Evolutionary conservation across 2,329 filamentous ascomycete species (phyloP).

Genomic region (Hypoxylon sp.): DNA sequence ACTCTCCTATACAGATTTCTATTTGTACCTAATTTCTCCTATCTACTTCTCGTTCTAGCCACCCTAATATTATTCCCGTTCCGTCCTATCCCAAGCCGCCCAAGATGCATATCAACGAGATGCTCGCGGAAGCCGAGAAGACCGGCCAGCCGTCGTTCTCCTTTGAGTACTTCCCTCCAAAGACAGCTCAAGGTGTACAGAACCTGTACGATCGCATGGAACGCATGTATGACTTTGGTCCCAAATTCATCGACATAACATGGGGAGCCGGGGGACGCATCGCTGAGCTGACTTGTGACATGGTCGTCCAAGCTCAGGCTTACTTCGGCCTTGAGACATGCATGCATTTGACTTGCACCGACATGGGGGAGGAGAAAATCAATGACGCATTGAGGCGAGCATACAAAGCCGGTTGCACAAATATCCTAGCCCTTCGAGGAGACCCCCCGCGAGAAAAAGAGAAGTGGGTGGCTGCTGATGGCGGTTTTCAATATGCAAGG

Average conservation of each 20-base stretch:
- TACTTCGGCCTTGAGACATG: constrained; percentile 97
- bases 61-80: constrained; percentile 10
- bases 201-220: constrained; percentile 99
- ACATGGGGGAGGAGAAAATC: constrained; percentile 94
- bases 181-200: constrained; percentile 97
- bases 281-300: constrained; percentile 94
- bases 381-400: constrained; percentile 89
- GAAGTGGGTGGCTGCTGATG: constrained; percentile 90
- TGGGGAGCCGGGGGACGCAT: constrained; percentile 96
- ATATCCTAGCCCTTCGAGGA: constrained; percentile 93
- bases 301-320: constrained; percentile 95
- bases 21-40: constrained; percentile 21
- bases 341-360: constrained; percentile 99
- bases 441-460: constrained; percentile 95
- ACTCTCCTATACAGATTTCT: constrained; percentile 27
- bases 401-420: constrained; percentile 96
- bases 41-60: constrained; percentile 8
- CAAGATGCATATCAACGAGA: constrained; percentile 95
- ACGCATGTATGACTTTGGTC: constrained; percentile 95
- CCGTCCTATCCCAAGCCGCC: constrained; percentile 46
- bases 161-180: constrained; percentile 99
- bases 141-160: constrained; percentile 91
- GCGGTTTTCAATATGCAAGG: constrained; percentile 90
- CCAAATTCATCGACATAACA: constrained; percentile 97
- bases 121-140: constrained; percentile 85